These are phyloP conservation scores for Fusarium clavum DNA, from an alignment of 2,329 filamentous ascomycete genomes.

Conservation along the genomic window DNA sequence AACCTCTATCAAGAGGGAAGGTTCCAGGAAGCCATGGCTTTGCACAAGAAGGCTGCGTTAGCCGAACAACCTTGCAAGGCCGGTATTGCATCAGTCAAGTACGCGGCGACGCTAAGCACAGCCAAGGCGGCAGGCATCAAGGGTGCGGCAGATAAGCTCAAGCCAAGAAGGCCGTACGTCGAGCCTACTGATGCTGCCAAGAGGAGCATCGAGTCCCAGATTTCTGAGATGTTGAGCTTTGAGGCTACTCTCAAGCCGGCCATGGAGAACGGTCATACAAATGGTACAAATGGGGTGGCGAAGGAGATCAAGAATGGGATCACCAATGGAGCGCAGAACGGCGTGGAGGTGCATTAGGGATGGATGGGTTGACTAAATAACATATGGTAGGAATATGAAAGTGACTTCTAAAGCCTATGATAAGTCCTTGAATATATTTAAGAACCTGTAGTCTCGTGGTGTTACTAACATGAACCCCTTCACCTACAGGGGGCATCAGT, in stretches of 20 bases:
- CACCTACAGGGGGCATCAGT: too few relatives aligned
- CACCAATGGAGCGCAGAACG: neutral
- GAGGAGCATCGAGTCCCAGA: conserved; percentile 54
- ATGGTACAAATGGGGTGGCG: neutral
- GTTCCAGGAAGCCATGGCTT: conserved; percentile 66
- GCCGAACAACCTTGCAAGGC: conserved; percentile 74
- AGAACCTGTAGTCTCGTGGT: neutral
- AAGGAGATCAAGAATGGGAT: neutral
- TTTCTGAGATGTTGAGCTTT: conserved; percentile 57
- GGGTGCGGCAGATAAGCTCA: conserved; percentile 67
- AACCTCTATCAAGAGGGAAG: conserved; percentile 68
- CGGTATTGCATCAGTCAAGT: conserved; percentile 75
- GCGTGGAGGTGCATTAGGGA: neutral
- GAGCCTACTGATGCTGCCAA: conserved; percentile 57
- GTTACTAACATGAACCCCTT: neutral
- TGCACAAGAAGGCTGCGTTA: conserved; percentile 72
- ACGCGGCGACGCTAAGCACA: conserved; percentile 70
- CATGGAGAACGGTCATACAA: neutral
- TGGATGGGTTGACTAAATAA: fast-evolving
- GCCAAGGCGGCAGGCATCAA: conserved; percentile 70
- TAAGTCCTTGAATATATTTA: neutral
- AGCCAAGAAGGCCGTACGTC: conserved; percentile 71
- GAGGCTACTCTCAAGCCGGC: conserved; percentile 44
- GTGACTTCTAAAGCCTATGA: neutral
- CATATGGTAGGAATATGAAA: neutral